Conservation (phyloP, 306 rosid genomes). For the Senna siamea region DNA sequence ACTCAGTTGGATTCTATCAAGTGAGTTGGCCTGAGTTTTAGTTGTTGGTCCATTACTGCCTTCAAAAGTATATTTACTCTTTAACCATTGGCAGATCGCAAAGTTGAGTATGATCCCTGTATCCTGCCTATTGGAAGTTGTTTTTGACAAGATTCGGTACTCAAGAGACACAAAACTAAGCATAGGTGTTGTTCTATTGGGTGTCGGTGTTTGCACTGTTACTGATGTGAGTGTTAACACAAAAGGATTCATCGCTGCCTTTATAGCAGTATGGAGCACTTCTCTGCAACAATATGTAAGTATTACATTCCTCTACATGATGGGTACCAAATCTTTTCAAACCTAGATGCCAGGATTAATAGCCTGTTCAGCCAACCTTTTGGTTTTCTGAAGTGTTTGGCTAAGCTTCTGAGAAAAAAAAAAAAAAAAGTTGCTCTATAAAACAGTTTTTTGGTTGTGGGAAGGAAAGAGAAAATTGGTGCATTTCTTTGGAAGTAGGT, state of each 20-base stretch:
- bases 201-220: conserved; percentile 84
- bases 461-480: no score
- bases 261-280: conserved; percentile 89
- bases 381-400: no score
- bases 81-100: conserved; percentile 64
- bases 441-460: no score
- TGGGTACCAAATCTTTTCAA: conserved; percentile 22
- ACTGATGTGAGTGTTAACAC: conserved; percentile 86
- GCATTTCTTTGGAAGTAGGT: no score
- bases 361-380: no score
- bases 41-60: conserved; percentile 23
- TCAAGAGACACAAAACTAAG: conserved; percentile 88
- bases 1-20: no score
- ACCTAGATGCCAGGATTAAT: conserved; percentile 4
- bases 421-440: no score
- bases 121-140: conserved; percentile 82
- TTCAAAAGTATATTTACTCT: conserved; percentile 37
- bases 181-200: conserved; percentile 73
- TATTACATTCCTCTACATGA: conserved; percentile 19
- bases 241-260: conserved; percentile 77
- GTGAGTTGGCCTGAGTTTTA: conserved; percentile 48
- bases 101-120: conserved; percentile 94
- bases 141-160: conserved; percentile 76
- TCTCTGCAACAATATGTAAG: conserved; percentile 87
- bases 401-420: no score